Evolutionary conservation across 1,284 basidiomycete genomes (phyloP).

Genomic region (Pseudozyma sp.): DNA sequence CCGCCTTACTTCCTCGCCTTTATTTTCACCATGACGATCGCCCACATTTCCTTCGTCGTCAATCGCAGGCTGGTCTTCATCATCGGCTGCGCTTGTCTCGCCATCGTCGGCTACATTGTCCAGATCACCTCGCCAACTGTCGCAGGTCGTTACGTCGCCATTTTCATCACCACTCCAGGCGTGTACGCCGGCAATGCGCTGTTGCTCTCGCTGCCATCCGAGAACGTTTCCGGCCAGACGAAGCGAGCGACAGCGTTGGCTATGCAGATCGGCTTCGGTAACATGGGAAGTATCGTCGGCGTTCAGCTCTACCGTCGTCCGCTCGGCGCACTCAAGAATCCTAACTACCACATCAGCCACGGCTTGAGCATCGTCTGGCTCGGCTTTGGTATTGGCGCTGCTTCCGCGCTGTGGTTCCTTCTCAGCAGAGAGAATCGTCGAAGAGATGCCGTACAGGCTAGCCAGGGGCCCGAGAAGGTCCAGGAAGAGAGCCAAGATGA

Average conservation of each 20-base stretch:
- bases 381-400: constrained; percentile 71
- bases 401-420: constrained; percentile 72
- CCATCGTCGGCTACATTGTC: constrained; percentile 77
- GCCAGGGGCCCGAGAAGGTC: constrained; percentile 1
- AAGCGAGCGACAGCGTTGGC: constrained; percentile 77
- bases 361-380: constrained; percentile 63
- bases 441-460: constrained; percentile 18
- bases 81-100: constrained; percentile 72
- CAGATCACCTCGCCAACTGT: constrained; percentile 74
- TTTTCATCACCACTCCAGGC: constrained; percentile 75
- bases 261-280: constrained; percentile 78
- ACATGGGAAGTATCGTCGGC: constrained; percentile 75
- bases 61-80: constrained; percentile 72
- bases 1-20: constrained; percentile 74
- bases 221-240: constrained; percentile 79
- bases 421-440: constrained; percentile 74
- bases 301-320: constrained; percentile 74
- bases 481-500: constrained; percentile 11
- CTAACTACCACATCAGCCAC: constrained; percentile 75
- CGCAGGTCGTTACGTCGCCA: constrained; percentile 75
- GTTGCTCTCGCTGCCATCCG: constrained; percentile 73
- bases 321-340: constrained; percentile 69
- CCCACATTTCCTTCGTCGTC: constrained; percentile 71
- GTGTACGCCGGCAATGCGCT: constrained; percentile 76
- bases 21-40: constrained; percentile 69